phyloP scores from a whole-genome alignment of 495 filamentous ascomycete species.

The Filosporella fistucella region DNA sequence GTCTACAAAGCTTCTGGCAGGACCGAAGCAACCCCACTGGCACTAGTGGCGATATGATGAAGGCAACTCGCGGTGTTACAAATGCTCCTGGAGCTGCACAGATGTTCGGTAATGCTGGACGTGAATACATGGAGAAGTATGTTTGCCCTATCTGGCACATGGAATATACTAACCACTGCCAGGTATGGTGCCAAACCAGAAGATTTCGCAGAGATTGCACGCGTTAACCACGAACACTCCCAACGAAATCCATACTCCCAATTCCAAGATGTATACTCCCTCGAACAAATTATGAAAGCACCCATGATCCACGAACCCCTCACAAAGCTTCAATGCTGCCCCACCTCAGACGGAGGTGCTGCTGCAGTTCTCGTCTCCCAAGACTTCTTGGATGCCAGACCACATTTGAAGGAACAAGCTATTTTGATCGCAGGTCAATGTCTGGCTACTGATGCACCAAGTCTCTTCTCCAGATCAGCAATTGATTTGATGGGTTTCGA shows the following conservation, averaged over 20 bases:
- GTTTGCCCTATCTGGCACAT: slow-evolving; percentile 18
- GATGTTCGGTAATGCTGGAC: slow-evolving; percentile 92
- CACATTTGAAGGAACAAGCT: slow-evolving; percentile 75
- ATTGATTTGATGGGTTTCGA: slow-evolving; percentile 87
- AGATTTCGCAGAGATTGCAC: slow-evolving; percentile 95
- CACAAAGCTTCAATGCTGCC: slow-evolving; percentile 79
- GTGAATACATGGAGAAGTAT: slow-evolving; percentile 93
- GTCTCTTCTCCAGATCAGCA: slow-evolving; percentile 66
- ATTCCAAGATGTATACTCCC: slow-evolving; percentile 87
- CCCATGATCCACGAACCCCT: slow-evolving; percentile 65
- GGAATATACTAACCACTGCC: slow-evolving; percentile 17
- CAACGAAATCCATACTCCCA: slow-evolving; percentile 94
- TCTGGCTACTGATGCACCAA: slow-evolving; percentile 74
- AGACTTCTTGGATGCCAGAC: slow-evolving; percentile 79
- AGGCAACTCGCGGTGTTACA: slow-evolving; percentile 68
- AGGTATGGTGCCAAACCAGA: slow-evolving; percentile 78
- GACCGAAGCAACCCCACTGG: slow-evolving; percentile 75
- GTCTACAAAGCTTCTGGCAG: slow-evolving; percentile 71
- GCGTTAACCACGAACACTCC: slow-evolving; percentile 89
- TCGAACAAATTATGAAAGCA: slow-evolving; percentile 74
- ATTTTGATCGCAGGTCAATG: slow-evolving; percentile 84
- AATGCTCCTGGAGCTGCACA: slow-evolving; percentile 84
- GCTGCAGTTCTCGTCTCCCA: slow-evolving; percentile 89
- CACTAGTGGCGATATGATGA: slow-evolving; percentile 73
- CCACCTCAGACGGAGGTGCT: slow-evolving; percentile 88